Percentiles rank a stretch among this genome's conserved stretches.
phyloP scores from a whole-genome alignment of 2,329 filamentous ascomycete genomes.

The Aspergillus sp. region DNA sequence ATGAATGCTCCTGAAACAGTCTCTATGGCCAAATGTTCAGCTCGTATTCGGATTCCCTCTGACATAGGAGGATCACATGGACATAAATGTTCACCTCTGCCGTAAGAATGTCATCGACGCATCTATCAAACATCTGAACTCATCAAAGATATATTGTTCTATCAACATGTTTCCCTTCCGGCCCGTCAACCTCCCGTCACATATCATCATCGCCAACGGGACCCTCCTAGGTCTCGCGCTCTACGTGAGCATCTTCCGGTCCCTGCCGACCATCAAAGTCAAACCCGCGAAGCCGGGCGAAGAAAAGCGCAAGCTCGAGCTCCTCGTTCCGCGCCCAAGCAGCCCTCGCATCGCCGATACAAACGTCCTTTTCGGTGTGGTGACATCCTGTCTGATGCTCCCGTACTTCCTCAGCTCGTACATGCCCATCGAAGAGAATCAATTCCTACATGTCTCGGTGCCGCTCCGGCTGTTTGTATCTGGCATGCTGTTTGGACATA shows the following conservation, averaged over 20 bases:
- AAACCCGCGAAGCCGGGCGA: background rate
- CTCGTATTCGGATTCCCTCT: background rate
- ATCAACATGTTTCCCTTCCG: conserved; percentile 13
- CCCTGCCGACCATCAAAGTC: background rate
- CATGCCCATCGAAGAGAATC: conserved; percentile 6
- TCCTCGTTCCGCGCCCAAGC: background rate
- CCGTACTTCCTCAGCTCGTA: conserved; percentile 7
- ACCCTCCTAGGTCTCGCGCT: background rate
- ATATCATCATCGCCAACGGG: background rate
- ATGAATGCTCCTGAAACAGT: no score
- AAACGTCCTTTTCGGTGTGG: conserved; percentile 1
- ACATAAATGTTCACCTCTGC: background rate
- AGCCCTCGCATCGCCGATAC: conserved; percentile 3
- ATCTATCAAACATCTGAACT: background rate
- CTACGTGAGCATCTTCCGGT: background rate
- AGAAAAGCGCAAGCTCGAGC: background rate
- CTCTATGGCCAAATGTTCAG: no score
- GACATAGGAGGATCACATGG: background rate
- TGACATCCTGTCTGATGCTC: background rate
- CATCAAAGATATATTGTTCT: no score
- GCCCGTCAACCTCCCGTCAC: conserved; percentile 1
- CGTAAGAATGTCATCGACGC: background rate
- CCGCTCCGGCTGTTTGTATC: conserved; percentile 1
- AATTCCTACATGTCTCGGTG: conserved; percentile 1
- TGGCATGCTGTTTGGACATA: background rate